These are phyloP conservation scores for Ramichloridium luteum DNA, from an alignment of 2,329 filamentous ascomycete species.

Conservation along the genomic window DNA sequence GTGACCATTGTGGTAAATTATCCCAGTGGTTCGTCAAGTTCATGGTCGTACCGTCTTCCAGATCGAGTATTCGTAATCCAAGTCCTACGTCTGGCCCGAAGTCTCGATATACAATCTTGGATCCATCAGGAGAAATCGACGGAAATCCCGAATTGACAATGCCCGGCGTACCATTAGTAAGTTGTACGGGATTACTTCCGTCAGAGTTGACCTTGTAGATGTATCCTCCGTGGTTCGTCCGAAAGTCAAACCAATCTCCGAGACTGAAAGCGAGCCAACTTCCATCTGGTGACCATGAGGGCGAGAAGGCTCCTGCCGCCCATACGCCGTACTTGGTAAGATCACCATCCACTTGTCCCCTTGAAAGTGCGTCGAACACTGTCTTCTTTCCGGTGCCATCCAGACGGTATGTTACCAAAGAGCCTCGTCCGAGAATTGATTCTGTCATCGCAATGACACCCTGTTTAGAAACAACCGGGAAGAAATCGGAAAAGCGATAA, in stretches of 20 bases:
- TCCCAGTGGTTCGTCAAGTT: constrained; percentile 8
- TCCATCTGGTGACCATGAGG: constrained; percentile 6
- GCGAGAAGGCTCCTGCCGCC: constrained; percentile 9
- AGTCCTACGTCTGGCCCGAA: constrained; percentile 7
- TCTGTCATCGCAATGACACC: constrained; percentile 8
- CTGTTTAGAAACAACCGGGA: constrained; percentile 6
- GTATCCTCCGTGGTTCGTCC: constrained; percentile 5
- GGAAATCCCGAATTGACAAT: constrained; percentile 8
- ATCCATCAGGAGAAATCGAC: constrained; percentile 5
- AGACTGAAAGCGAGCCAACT: constrained; percentile 7
- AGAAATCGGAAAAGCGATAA: constrained; percentile 11
- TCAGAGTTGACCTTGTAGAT: constrained; percentile 5
- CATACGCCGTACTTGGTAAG: constrained; percentile 4
- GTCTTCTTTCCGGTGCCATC: constrained; percentile 3
- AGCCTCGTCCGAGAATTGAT: constrained; percentile 7
- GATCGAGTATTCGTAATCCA: constrained; percentile 7
- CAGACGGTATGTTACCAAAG: constrained; percentile 5
- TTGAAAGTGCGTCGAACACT: constrained; percentile 7
- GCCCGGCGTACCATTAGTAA: constrained; percentile 8
- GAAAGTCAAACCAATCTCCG: constrained; percentile 8
- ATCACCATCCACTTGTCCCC: constrained; percentile 3
- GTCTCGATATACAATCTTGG: constrained; percentile 6
- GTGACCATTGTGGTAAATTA: constrained; percentile 7
- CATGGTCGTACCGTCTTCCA: constrained; percentile 4
- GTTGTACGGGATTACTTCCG: constrained; percentile 4